Evolutionary conservation across 2,329 filamentous ascomycete genomes (phyloP), one percentile per base, ranked within the genome.

Genomic region (Grosmannia clavigera): DNA sequence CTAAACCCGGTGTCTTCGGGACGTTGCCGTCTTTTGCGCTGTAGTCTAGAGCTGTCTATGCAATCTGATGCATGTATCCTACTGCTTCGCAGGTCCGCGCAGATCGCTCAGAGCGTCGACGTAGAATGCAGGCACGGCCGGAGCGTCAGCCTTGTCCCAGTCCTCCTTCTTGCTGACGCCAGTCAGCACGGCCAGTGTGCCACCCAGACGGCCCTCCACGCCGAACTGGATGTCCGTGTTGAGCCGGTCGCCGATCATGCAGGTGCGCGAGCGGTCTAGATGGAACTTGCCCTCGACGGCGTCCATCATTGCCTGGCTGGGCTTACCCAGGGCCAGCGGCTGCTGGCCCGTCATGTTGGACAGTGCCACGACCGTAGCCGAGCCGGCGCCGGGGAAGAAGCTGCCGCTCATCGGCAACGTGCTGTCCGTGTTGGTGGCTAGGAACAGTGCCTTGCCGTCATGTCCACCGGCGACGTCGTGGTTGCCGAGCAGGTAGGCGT

Each of bases 231-330:
- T 97, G 73, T 99, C 94, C 0, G 94, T 99, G 71, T 97, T 89
- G 64, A 96, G 77, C 35, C 94, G 81, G 72, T 99, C 94, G 7
- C 94, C 94, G 52, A 99, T 82, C 94, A 99, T 99, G 74, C 94
- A 97, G 1, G 94, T 89, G 66, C 84, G 84, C 62, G 80, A 82
- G 46, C 92, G 82, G 71, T 97, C 86, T 59, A 99, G 87, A 66
- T 88, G 81, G 72, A 97, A 96, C 73, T 95, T 96, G 61, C 92
- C 92, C 77, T 97, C 92, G 61, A 99, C 88, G 3, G 94, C 91
- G 72, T 97, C 92, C 92, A 99, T 96, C 94, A 99, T 99, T 4
- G 92, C 92, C 76, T 96, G 91, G 70, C 90, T 96, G 3, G 94
- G 94, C 76, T 99, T 99, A 0, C 94, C 94, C 50, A 97, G 76